These are phyloP conservation scores for Saccharum hybrid DNA, from an alignment of 202 grass and related monocot species.

Conservation along the genomic window DNA sequence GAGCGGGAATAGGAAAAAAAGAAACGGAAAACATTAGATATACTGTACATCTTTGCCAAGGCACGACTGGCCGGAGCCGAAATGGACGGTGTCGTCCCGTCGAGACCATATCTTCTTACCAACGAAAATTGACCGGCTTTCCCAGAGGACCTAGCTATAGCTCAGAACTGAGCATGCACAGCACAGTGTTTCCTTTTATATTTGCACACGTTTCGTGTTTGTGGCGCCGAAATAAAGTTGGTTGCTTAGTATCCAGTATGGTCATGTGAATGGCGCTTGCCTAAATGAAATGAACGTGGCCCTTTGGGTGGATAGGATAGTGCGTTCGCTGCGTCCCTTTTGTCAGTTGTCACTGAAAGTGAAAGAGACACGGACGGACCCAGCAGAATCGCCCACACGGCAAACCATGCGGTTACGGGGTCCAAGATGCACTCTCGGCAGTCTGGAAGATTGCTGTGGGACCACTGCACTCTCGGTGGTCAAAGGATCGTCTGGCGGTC, in stretches of 20 bases:
- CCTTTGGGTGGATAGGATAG: neutral
- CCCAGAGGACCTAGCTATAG: too few relatives aligned
- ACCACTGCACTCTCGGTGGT: neutral
- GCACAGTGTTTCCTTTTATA: neutral
- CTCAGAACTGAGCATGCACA: neutral
- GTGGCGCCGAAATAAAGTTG: neutral
- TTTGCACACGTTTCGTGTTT: constrained; percentile 1
- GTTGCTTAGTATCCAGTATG: neutral
- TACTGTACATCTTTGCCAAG: neutral
- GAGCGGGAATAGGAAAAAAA: neutral
- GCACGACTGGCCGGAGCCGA: neutral
- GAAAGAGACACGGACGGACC: neutral
- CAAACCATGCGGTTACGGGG: neutral
- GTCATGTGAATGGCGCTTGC: neutral
- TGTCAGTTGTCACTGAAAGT: too few relatives aligned
- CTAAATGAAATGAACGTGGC: neutral
- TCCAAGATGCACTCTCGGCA: neutral
- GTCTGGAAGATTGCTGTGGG: neutral
- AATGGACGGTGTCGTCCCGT: neutral
- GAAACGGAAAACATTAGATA: neutral
- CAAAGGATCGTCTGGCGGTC: neutral
- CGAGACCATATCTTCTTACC: neutral
- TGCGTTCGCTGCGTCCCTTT: constrained; percentile 13
- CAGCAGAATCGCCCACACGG: neutral
- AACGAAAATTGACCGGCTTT: neutral